Base-by-base conservation (phyloP, 768 basidiomycete species). In the Astraeus odoratus region DNA sequence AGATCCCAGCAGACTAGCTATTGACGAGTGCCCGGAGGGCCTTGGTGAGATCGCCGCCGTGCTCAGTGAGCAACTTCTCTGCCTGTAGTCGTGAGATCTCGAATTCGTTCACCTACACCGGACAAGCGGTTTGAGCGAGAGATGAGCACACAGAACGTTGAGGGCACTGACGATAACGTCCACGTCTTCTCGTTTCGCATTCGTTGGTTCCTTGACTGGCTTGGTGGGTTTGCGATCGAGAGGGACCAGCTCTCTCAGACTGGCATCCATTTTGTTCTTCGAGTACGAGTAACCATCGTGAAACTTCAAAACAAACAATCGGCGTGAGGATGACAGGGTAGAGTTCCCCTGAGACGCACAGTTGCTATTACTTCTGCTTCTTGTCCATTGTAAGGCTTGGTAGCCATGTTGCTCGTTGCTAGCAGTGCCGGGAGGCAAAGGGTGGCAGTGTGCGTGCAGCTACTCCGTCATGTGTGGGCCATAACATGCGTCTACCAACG, bases 151-250 rank as follows among this genome's bases (percentile, higher is more conserved):
- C 44, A 26, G 13, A 5, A 15, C 12, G 22, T n/a, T n/a, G n/a
- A n/a, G 3, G 9, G 4, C 46, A 55, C 62, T 46, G 37, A 64
- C 63, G 46, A 64, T 42, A 1, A 57, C 8, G 9, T 64, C 53
- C 12, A 62, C 40, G 29, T 64, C 62, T 13, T 66, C 62, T 12
- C 57, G 60, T 39, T 55, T 64, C 39, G 52, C 48, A 16, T 36
- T 33, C n/a, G 43, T 46, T 33, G 46, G 51, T 27, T 46, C 26
- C 26, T 66, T 66, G 44, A 45, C 15, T 0, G 79, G 66, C 54
- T 85, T 89, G 42, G 76, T 74, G 10, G 75, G 66, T 30, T 81
- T 74, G 16, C 71, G 69, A 5, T 74, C 66, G n/a, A n/a, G n/a
- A 25, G 77, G 60, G 3, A 72, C 57, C 23, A 80, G 72, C 64